These are phyloP conservation scores for Paecilomyces fulvus DNA, from an alignment of 2,329 filamentous ascomycete species.

Conservation along the genomic window DNA sequence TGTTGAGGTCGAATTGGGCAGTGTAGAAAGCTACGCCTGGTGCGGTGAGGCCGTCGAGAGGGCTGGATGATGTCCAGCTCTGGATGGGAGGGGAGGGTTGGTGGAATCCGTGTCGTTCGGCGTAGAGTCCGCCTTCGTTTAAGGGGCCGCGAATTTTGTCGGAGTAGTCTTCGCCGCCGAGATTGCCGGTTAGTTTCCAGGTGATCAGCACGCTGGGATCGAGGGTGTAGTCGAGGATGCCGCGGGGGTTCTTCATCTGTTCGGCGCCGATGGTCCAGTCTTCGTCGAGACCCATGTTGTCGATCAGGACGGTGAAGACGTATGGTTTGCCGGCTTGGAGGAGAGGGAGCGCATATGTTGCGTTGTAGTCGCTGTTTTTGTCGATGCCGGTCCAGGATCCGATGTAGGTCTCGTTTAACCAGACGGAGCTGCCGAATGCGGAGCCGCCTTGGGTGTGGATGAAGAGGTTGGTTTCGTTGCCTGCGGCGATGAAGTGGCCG, in stretches of 20 bases:
- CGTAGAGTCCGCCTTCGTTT: slow-evolving; percentile 50
- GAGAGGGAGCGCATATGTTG: slow-evolving; percentile 49
- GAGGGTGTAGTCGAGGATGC: slow-evolving; percentile 41
- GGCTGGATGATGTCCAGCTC: slow-evolving; percentile 25
- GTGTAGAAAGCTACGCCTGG: slow-evolving; percentile 48
- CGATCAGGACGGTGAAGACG: slow-evolving; percentile 60
- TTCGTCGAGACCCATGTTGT: slow-evolving; percentile 64
- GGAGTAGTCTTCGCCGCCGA: slow-evolving; percentile 47
- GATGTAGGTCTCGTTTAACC: slow-evolving; percentile 55
- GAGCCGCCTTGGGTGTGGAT: slow-evolving; percentile 57
- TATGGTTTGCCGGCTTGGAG: slow-evolving; percentile 46
- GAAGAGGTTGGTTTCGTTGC: slow-evolving; percentile 49
- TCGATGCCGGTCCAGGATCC: slow-evolving; percentile 56
- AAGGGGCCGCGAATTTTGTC: slow-evolving; percentile 47
- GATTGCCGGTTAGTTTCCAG: slow-evolving; percentile 54
- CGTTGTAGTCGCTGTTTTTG: slow-evolving; percentile 41
- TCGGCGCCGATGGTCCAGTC: slow-evolving; percentile 54
- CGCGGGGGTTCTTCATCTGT: slow-evolving; percentile 51
- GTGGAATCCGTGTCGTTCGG: slow-evolving; percentile 49
- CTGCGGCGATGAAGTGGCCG: slow-evolving; percentile 58
- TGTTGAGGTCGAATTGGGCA: slow-evolving; percentile 42
- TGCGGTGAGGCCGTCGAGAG: slow-evolving; percentile 30
- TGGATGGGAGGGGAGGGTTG: slow-evolving; percentile 39
- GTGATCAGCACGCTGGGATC: slow-evolving; percentile 24
- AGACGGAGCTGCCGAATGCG: slow-evolving; percentile 59